Conservation (phyloP, 495 filamentous ascomycete species). For the Hypoxylon fuscum region DNA sequence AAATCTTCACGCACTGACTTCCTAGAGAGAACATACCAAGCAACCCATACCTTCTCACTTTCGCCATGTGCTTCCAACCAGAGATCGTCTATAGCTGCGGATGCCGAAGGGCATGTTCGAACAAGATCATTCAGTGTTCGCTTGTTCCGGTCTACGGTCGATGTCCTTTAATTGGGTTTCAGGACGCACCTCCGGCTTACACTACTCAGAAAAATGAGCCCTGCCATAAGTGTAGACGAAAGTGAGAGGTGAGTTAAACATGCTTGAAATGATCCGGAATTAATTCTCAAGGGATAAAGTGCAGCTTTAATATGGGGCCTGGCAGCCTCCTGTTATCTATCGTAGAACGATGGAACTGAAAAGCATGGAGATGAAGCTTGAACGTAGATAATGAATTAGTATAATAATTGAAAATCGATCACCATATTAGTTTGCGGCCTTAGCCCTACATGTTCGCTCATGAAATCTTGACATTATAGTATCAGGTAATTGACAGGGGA, state of each 20-base stretch:
- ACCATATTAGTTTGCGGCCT: too few species aligned
- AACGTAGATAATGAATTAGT: slow-evolving; percentile 3
- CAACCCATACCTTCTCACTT: slow-evolving; percentile 1
- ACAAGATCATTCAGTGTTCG: slow-evolving; percentile 19
- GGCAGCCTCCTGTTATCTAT: slow-evolving; percentile 8
- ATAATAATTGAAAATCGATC: too few species aligned
- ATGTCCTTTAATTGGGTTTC: slow-evolving; percentile 14
- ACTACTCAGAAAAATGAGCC: slow-evolving; percentile 4
- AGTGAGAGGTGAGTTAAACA: slow-evolving; percentile 3
- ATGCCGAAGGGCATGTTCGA: slow-evolving; percentile 8
- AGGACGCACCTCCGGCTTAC: slow-evolving; percentile 18
- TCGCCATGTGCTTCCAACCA: slow-evolving; percentile 32
- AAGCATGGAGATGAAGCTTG: slow-evolving; percentile 11
- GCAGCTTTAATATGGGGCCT: not conserved
- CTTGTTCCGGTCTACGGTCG: slow-evolving; percentile 24
- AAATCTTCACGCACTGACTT: slow-evolving; percentile 24
- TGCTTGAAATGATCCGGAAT: not conserved
- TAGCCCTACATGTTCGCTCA: too few species aligned
- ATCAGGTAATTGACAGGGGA: too few species aligned
- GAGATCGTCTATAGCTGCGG: slow-evolving; percentile 20
- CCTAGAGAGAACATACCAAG: not conserved
- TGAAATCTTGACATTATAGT: too few species aligned
- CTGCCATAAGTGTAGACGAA: slow-evolving; percentile 5
- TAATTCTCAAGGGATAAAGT: slow-evolving; percentile 17
- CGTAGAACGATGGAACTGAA: slow-evolving; percentile 20